A percentile compares a stretch with the other conserved stretches of the same genome.
Evolutionary conservation across 2,329 filamentous ascomycete genomes (phyloP).

Genomic region (Neophaeococcomyces mojaviensis): DNA sequence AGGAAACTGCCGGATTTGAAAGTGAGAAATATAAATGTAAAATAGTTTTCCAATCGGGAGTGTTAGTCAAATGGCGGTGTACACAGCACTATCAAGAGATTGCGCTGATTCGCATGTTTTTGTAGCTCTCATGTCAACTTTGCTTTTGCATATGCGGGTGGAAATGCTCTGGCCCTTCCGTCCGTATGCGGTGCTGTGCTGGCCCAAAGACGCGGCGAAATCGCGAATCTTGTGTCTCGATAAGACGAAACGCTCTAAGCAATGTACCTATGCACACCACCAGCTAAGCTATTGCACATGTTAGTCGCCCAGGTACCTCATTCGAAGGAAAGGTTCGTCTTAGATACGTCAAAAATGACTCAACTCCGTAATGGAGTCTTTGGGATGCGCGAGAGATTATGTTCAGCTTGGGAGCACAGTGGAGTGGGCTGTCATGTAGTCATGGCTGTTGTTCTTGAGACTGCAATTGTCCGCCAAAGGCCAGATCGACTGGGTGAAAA

Average conservation of each 20-base stretch:
- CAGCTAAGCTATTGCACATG: not conserved
- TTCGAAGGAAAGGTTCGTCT: not conserved
- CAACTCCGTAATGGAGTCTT: not conserved
- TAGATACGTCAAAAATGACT: conserved; percentile 2
- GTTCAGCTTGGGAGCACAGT: conserved; percentile 3
- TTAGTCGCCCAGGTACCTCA: not conserved
- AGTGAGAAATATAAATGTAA: too few species aligned
- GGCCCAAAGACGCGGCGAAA: not conserved
- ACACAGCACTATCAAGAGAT: not conserved
- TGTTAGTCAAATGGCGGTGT: not conserved
- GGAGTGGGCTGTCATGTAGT: too few species aligned
- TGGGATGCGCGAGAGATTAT: not conserved
- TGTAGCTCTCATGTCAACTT: not conserved
- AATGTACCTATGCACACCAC: not conserved
- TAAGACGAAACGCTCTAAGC: not conserved
- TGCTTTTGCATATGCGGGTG: not conserved
- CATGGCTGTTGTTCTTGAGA: too few species aligned
- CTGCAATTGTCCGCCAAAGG: too few species aligned
- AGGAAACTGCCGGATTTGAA: too few species aligned
- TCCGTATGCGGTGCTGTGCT: not conserved
- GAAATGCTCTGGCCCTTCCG: conserved; percentile 2
- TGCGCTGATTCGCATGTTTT: not conserved
- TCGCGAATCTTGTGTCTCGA: not conserved
- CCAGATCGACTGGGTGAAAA: too few species aligned
- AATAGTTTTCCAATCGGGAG: not conserved